Percentiles rank a stretch among this genome's conserved stretches.
These are phyloP conservation scores for Xylaria scruposa DNA, from an alignment of 495 filamentous ascomycete genomes.

Conservation along the genomic window DNA sequence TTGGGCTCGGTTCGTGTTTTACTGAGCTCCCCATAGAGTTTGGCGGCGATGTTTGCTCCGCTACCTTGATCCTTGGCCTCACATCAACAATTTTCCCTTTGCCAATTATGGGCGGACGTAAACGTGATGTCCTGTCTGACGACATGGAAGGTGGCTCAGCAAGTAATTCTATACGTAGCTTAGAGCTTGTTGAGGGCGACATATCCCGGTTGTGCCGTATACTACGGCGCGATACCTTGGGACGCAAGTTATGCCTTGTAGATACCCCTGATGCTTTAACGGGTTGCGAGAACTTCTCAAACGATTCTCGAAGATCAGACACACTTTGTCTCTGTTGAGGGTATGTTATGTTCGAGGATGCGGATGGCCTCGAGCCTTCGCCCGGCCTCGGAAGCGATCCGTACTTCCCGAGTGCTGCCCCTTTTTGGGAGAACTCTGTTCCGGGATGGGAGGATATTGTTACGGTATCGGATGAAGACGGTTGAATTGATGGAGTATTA, in stretches of 20 bases:
- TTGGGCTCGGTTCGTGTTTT: not conserved
- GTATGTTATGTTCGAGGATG: not conserved
- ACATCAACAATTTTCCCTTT: conserved; percentile 13
- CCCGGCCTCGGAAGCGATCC: not conserved
- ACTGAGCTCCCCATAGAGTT: not conserved
- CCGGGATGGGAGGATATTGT: conserved; percentile 1
- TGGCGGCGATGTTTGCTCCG: not conserved
- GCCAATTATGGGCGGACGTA: not conserved
- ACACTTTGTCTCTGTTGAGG: conserved; percentile 42
- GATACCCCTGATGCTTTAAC: not conserved
- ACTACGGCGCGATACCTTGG: not conserved
- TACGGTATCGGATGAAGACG: conserved; percentile 21
- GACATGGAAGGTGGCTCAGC: not conserved
- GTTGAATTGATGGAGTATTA: conserved; percentile 27
- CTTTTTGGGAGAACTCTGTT: not conserved
- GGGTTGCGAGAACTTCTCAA: conserved; percentile 34
- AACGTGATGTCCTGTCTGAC: not conserved
- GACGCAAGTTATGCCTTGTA: not conserved
- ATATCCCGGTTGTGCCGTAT: not conserved
- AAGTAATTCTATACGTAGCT: not conserved
- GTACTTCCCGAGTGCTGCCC: not conserved
- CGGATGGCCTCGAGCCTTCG: not conserved
- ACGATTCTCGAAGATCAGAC: conserved; percentile 45
- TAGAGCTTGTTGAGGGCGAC: not conserved
- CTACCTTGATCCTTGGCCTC: conserved; percentile 1